Base-by-base conservation (phyloP, 192 early-diverging fungal genomes). In the Gonapodya prolifera region DNA sequence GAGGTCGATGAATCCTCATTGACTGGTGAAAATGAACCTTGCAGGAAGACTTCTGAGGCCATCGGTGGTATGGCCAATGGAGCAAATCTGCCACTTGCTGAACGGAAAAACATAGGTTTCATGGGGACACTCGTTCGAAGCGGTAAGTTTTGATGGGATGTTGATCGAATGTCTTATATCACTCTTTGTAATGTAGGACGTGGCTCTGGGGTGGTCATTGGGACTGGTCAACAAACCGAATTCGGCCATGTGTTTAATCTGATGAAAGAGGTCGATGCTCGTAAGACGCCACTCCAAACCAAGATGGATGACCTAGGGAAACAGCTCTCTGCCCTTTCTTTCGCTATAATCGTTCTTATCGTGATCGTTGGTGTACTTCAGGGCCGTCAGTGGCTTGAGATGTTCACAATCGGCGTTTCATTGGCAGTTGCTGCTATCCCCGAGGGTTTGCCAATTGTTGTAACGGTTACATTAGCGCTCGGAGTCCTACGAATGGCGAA, bases 391-490 rank as follows among this genome's bases (percentile, higher is more conserved):
- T 93, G 91, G 91, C 83, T 99, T 23, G 95, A 98, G 80, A 96
- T 98, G 94, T 96, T 98, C 78, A 96, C 94, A 35, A 95, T 98
- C 75, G 94, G 94, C 79, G 94, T 95, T 30, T 91, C 89, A 87
- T 87, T 99, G 76, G 96, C 96, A 0, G 97, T 99, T 0, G 97
- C 97, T 28, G 95, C 96, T n/a, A 98, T 99, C 78, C 97, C 97
- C 31, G 96, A 98, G 83, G 97, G 97, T 33, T 85, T 99, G 31
- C 97, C 97, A 0, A 94, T 99, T 81, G 96, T 97, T 1, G 97
- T 99, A 1, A 96, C 95, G 0, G 96, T 99, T 16, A 99, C 97
- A 8, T 85, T 99, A 69, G 96, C 96, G 8, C 80, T 96, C 16
- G 96, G 96, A 33, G 95, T 97, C 32, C 86, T 98, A 75, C 85